Percentiles rank a stretch among this genome's conserved stretches.
Evolutionary conservation across 1,284 basidiomycete genomes (phyloP).

Genomic region (Ceratobasidium sp.): DNA sequence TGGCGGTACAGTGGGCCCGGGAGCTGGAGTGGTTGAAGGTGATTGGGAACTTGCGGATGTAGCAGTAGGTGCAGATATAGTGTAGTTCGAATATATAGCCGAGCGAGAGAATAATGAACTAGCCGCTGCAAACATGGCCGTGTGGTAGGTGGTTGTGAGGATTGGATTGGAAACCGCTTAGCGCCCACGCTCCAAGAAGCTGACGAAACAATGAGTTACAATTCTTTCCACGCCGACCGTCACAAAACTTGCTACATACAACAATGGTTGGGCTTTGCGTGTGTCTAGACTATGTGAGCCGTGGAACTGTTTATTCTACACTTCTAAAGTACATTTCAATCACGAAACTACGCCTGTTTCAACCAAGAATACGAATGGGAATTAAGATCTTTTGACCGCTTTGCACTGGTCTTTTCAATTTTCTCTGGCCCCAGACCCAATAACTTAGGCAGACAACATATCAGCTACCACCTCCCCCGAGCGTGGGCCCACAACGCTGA

Average conservation of each 20-base stretch:
- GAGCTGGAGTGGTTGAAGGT: slow-evolving; percentile 51
- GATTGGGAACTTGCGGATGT: slow-evolving; percentile 45
- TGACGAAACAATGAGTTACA: no score
- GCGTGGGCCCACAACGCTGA: slow-evolving; percentile 59
- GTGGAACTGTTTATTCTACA: slow-evolving; percentile 19
- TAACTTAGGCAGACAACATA: slow-evolving; percentile 27
- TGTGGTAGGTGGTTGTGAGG: background rate
- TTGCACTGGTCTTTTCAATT: background rate
- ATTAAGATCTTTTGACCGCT: background rate
- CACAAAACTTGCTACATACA: no score
- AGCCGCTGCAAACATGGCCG: slow-evolving; percentile 81
- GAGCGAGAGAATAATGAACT: slow-evolving; percentile 89
- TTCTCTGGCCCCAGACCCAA: background rate
- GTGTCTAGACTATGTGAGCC: background rate
- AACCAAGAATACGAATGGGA: background rate
- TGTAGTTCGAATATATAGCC: slow-evolving; percentile 84
- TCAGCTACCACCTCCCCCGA: slow-evolving; percentile 60
- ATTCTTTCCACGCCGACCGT: no score
- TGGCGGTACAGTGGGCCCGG: slow-evolving; percentile 55
- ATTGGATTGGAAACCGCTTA: slow-evolving; percentile 7
- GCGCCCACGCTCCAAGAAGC: no score
- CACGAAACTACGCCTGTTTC: background rate
- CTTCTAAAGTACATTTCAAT: slow-evolving; percentile 4
- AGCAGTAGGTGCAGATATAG: slow-evolving; percentile 53
- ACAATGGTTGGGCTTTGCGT: background rate